These are phyloP conservation scores for Lunasporangiospora selenospora DNA, from an alignment of 192 early-diverging fungal species.

Conservation along the genomic window DNA sequence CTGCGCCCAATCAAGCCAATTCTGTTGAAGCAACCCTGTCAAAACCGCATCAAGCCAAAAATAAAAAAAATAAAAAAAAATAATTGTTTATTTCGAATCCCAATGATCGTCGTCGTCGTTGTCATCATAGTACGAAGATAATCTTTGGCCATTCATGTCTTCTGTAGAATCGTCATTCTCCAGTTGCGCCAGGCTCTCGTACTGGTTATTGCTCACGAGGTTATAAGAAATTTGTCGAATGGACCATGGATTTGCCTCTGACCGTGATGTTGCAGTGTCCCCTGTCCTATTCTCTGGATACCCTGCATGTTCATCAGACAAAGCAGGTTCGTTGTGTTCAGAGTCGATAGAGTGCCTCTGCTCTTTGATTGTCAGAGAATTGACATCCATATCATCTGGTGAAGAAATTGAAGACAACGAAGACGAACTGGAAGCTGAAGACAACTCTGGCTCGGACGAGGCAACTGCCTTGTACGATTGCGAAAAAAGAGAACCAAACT, in stretches of 20 bases:
- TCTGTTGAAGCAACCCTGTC: too few relatives aligned
- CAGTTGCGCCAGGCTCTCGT: too few relatives aligned
- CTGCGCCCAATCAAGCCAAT: too few relatives aligned
- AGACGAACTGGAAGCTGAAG: conserved; percentile 6
- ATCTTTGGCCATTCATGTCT: too few relatives aligned
- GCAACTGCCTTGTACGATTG: conserved; percentile 17
- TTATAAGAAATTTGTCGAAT: conserved; percentile 23
- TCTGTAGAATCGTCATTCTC: too few relatives aligned
- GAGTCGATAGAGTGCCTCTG: background rate
- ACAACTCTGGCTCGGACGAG: conserved; percentile 17
- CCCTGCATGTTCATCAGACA: background rate
- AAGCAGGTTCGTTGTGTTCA: background rate
- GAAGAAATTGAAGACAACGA: conserved; percentile 32
- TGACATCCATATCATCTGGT: background rate
- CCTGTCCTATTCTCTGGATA: background rate
- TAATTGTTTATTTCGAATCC: too few relatives aligned
- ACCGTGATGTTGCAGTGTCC: background rate
- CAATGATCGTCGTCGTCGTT: too few relatives aligned
- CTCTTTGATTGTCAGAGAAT: background rate
- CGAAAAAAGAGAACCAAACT: conserved; percentile 20
- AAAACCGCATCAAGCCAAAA: too few relatives aligned
- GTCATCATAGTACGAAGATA: too few relatives aligned
- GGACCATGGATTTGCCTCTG: conserved; percentile 12
- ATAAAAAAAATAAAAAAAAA: too few relatives aligned
- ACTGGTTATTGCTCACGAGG: conserved; percentile 26